Conservation (phyloP, 2,329 filamentous ascomycete genomes). For the Didymella pomorum region DNA sequence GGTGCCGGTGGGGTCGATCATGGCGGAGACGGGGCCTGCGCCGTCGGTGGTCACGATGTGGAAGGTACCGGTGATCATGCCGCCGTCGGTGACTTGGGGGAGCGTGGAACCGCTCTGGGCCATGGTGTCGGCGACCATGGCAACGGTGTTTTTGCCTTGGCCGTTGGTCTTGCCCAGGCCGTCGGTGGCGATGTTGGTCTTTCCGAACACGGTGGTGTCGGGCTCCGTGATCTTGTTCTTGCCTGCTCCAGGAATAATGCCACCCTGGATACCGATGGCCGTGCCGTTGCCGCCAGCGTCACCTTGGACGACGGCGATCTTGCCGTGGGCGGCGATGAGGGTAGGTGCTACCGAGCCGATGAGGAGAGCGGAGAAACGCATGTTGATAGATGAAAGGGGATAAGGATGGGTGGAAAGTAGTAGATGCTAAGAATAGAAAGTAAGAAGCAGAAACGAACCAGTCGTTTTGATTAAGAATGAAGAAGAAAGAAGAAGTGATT, state of each 20-base stretch:
- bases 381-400: neutral
- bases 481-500: neutral
- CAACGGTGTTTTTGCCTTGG: conserved; percentile 49
- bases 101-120: conserved; percentile 61
- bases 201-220: conserved; percentile 58
- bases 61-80: conserved; percentile 64
- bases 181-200: conserved; percentile 47
- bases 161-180: conserved; percentile 51
- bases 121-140: conserved; percentile 52
- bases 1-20: conserved; percentile 67
- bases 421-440: neutral
- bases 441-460: conserved; percentile 10
- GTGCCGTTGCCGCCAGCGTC: conserved; percentile 55
- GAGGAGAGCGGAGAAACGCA: conserved; percentile 16
- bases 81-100: conserved; percentile 60
- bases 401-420: neutral
- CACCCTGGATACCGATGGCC: conserved; percentile 54
- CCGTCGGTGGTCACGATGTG: conserved; percentile 72
- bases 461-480: conserved; percentile 9
- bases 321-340: conserved; percentile 25
- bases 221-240: conserved; percentile 50
- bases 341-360: conserved; percentile 12
- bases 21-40: conserved; percentile 67
- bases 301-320: conserved; percentile 32
- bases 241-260: conserved; percentile 53